Conservation (phyloP, 2,329 filamentous ascomycete genomes). For the Leptosphaerulina australis region DNA sequence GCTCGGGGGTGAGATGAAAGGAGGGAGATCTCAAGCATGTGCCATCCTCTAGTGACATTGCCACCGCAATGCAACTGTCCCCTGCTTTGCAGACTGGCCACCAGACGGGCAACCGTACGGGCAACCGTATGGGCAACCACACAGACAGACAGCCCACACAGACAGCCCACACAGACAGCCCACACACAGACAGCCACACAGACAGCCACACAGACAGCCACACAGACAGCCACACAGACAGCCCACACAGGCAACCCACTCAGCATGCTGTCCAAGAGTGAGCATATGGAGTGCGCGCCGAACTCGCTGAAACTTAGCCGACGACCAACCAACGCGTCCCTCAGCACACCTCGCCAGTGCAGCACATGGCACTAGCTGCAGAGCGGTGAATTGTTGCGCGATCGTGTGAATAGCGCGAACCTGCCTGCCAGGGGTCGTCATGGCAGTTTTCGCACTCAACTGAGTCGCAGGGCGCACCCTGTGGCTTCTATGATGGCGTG, state of each 20-base stretch:
- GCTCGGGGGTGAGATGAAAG: slow-evolving; percentile 29
- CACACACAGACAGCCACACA: too few relatives aligned
- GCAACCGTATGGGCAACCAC: too few relatives aligned
- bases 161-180: too few relatives aligned
- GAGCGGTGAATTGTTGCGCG: slow-evolving; percentile 16
- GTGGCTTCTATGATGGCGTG: background rate
- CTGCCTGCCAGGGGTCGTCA: slow-evolving; percentile 10
- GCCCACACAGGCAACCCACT: too few relatives aligned
- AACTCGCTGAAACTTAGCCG: slow-evolving; percentile 4
- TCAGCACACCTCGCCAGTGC: slow-evolving; percentile 1
- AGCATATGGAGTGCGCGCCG: slow-evolving; percentile 16
- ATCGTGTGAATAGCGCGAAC: slow-evolving; percentile 17
- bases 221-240: too few relatives aligned
- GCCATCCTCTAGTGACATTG: slow-evolving; percentile 24
- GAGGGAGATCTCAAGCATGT: slow-evolving; percentile 23
- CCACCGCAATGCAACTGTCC: slow-evolving; percentile 17
- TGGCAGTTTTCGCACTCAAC: slow-evolving; percentile 5
- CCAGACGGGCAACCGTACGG: too few relatives aligned
- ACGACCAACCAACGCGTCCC: slow-evolving; percentile 7
- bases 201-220: too few relatives aligned
- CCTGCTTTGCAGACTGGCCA: slow-evolving; percentile 1
- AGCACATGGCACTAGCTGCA: slow-evolving; percentile 14
- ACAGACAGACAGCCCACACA: too few relatives aligned
- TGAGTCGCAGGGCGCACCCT: slow-evolving; percentile 5
- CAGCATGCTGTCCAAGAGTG: slow-evolving; percentile 3